Conservation (phyloP, 768 basidiomycete species). For the Nevesoporus exiguus region DNA sequence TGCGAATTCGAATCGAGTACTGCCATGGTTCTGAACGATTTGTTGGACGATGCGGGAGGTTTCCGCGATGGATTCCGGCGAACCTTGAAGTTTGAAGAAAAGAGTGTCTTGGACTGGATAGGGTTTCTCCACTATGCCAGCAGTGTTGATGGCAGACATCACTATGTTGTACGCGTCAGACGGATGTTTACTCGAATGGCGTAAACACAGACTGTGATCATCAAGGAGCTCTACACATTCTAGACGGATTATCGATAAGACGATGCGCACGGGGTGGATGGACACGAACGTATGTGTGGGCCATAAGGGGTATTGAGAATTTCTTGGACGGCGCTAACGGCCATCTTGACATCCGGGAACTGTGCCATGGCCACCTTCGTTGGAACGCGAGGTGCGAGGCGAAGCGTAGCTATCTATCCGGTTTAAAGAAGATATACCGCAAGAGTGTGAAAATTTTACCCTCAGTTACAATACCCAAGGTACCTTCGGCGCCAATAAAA, state of each 20-base stretch:
- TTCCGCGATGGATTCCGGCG: slow-evolving; percentile 51
- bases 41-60: slow-evolving; percentile 56
- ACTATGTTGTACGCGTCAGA: slow-evolving; percentile 36
- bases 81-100: slow-evolving; percentile 91
- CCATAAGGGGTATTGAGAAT: slow-evolving; percentile 69
- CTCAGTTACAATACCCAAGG: slow-evolving; percentile 87
- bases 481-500: slow-evolving; percentile 90
- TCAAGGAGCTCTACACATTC: slow-evolving; percentile 91
- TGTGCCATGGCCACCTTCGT: slow-evolving; percentile 86
- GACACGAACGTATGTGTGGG: slow-evolving; percentile 62
- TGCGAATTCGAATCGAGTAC: slow-evolving; percentile 68
- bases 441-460: slow-evolving; percentile 34
- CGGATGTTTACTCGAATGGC: not conserved
- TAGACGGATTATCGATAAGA: slow-evolving; percentile 22
- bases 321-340: slow-evolving; percentile 79
- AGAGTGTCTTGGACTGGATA: slow-evolving; percentile 76
- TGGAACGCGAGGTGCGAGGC: slow-evolving; percentile 76
- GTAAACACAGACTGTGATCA: slow-evolving; percentile 50
- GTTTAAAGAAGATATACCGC: not conserved
- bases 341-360: slow-evolving; percentile 75
- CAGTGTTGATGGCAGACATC: slow-evolving; percentile 74
- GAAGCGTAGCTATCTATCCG: slow-evolving; percentile 66
- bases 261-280: not conserved
- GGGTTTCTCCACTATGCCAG: slow-evolving; percentile 54
- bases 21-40: slow-evolving; percentile 66